Evolutionary conservation across 345 rosid genomes (phyloP).

Genomic region (Moricandia moricandioides): DNA sequence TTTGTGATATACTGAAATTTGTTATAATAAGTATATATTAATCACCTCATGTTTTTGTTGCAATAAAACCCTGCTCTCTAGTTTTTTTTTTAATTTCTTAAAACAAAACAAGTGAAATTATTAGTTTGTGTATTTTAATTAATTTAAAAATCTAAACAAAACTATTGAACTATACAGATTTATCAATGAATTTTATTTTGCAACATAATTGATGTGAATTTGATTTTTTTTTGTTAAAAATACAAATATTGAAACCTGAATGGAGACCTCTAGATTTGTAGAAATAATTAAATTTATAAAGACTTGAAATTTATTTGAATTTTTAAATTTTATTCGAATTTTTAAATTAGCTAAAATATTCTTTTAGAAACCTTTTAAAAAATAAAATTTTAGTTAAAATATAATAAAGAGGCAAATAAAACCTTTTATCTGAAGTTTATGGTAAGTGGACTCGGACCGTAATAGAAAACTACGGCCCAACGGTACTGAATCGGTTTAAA

Average conservation of each 20-base stretch:
- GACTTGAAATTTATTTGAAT: background rate
- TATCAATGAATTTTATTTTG: too few relatives aligned
- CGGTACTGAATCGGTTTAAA: background rate
- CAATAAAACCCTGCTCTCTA: background rate
- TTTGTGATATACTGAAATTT: background rate
- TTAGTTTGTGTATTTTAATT: too few relatives aligned
- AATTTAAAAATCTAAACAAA: too few relatives aligned
- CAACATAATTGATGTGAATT: too few relatives aligned
- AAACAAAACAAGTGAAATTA: too few relatives aligned
- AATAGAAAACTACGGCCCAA: background rate
- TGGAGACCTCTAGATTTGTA: background rate
- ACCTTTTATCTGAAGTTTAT: background rate
- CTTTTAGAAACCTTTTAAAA: too few relatives aligned
- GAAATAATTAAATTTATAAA: background rate
- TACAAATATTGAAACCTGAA: background rate
- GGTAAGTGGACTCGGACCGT: slow-evolving; percentile 3
- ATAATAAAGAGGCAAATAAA: background rate
- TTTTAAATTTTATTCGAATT: background rate
- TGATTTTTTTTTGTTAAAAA: too few relatives aligned
- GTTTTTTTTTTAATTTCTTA: too few relatives aligned
- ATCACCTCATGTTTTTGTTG: too few relatives aligned
- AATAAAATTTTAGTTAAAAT: background rate
- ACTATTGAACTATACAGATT: background rate
- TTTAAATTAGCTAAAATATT: background rate
- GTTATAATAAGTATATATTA: background rate